Percentiles rank a stretch among this genome's conserved stretches.
These are phyloP conservation scores for Trypanosoma cruzi DNA, from an alignment of 208 protist genomes.

Conservation along the genomic window DNA sequence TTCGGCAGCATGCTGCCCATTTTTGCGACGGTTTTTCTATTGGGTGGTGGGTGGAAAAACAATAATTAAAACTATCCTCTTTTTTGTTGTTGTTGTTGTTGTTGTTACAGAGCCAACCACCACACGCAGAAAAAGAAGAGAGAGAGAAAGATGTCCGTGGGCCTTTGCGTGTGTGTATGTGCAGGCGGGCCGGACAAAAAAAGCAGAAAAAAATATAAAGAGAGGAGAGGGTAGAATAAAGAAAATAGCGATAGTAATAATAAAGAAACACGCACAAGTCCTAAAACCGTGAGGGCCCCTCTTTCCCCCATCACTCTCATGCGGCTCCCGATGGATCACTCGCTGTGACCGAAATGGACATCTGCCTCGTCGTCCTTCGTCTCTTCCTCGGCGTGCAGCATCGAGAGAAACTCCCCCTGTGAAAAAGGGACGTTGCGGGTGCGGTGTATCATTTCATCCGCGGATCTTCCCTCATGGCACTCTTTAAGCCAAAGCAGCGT, in stretches of 20 bases:
- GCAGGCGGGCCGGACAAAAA: background rate
- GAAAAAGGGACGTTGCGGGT: constrained; percentile 16
- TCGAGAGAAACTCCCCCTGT: constrained; percentile 8
- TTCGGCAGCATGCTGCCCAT: constrained; percentile 88
- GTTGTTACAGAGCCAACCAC: background rate
- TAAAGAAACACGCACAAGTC: background rate
- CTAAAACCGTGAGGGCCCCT: background rate
- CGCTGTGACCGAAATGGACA: background rate
- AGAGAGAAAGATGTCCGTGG: background rate
- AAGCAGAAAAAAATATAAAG: background rate
- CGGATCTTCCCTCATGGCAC: constrained; percentile 15
- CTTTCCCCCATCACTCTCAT: background rate
- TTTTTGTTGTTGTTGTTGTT: no score
- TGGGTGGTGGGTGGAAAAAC: background rate
- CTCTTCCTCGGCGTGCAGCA: constrained; percentile 3
- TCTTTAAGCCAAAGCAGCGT: constrained; percentile 46
- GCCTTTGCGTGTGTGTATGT: background rate
- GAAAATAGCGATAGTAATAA: background rate
- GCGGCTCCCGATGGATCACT: background rate
- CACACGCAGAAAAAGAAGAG: constrained; percentile 4
- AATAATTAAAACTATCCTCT: background rate
- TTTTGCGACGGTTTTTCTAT: constrained; percentile 12
- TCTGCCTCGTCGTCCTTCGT: background rate
- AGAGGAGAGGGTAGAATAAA: background rate
- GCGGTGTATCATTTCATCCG: constrained; percentile 17